A percentile compares a stretch with the other conserved stretches of the same genome.
phyloP scores from a whole-genome alignment of 768 basidiomycete genomes.

The Kwoniella mangroviensis region DNA sequence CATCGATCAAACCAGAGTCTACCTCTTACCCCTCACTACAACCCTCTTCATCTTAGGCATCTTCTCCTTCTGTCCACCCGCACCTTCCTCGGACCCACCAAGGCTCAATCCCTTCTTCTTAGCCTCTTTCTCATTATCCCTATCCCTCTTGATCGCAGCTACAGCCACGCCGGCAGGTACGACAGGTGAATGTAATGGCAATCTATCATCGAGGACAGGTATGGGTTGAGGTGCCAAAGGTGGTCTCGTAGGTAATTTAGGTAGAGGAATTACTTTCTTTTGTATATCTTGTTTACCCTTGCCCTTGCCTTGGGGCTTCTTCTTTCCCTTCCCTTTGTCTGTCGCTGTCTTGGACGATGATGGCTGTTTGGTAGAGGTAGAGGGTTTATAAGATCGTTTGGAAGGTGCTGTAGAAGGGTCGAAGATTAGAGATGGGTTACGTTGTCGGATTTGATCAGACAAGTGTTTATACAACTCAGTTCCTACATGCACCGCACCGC shows the following conservation, averaged over 20 bases:
- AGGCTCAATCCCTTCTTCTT: conserved; percentile 58
- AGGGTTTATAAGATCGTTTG: conserved; percentile 21
- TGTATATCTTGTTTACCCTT: conserved; percentile 9
- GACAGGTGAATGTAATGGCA: conserved; percentile 80
- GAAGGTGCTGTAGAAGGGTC: conserved; percentile 19
- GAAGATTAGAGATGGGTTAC: conserved; percentile 32
- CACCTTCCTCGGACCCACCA: conserved; percentile 18
- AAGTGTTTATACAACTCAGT: conserved; percentile 52
- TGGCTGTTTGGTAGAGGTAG: conserved; percentile 9
- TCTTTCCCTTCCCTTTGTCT: neutral
- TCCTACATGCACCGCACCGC: conserved; percentile 62
- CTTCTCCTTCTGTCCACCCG: conserved; percentile 34
- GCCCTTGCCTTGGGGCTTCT: neutral
- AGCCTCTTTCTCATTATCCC: conserved; percentile 65
- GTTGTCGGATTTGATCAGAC: conserved; percentile 48
- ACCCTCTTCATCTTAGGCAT: conserved; percentile 57
- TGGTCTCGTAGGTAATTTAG: conserved; percentile 62
- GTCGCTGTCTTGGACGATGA: neutral
- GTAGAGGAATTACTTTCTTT: conserved; percentile 42
- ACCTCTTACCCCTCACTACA: conserved; percentile 56
- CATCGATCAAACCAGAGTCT: no score
- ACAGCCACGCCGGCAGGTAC: conserved; percentile 77
- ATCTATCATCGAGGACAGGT: conserved; percentile 72
- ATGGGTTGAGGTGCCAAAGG: conserved; percentile 78
- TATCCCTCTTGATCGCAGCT: conserved; percentile 82